phyloP scores from a whole-genome alignment of 768 basidiomycete species.

The Lactarius psammicola region DNA sequence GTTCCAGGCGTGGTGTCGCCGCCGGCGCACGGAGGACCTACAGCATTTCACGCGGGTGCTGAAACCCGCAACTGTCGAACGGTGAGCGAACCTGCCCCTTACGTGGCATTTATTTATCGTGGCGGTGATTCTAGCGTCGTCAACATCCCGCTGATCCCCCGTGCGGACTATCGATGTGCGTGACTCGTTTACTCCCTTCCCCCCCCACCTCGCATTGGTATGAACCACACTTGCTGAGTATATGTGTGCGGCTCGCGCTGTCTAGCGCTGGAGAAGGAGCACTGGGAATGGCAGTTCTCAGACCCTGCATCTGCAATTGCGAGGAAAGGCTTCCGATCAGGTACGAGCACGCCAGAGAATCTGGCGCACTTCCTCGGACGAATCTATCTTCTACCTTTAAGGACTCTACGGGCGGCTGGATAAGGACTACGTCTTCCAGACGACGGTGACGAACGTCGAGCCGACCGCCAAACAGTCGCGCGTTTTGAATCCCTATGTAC shows the following conservation, averaged over 20 bases:
- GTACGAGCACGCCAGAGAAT: conserved; percentile 40
- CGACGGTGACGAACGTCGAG: conserved; percentile 75
- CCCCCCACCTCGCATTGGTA: too few relatives aligned
- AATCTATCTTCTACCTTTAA: conserved; percentile 32
- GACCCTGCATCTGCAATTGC: conserved; percentile 62
- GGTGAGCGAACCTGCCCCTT: conserved; percentile 41
- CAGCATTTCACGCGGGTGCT: conserved; percentile 69
- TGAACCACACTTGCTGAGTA: conserved; percentile 1
- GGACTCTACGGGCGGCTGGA: conserved; percentile 62
- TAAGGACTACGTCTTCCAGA: conserved; percentile 55
- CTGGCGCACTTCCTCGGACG: not conserved
- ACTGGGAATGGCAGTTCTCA: conserved; percentile 58
- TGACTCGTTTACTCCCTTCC: not conserved
- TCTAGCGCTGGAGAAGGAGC: conserved; percentile 45
- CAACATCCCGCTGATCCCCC: conserved; percentile 52
- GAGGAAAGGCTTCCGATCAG: conserved; percentile 48
- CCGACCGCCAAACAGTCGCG: conserved; percentile 75
- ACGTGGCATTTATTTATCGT: not conserved
- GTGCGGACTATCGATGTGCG: conserved; percentile 67
- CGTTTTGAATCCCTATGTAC: conserved; percentile 65
- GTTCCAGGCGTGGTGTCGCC: conserved; percentile 50
- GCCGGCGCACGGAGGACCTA: conserved; percentile 45
- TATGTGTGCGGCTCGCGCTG: too few relatives aligned
- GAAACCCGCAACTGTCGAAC: conserved; percentile 50
- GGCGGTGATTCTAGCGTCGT: conserved; percentile 53